phyloP scores from a whole-genome alignment of 2,329 filamentous ascomycete species.

The Fusarium ambrosium region DNA sequence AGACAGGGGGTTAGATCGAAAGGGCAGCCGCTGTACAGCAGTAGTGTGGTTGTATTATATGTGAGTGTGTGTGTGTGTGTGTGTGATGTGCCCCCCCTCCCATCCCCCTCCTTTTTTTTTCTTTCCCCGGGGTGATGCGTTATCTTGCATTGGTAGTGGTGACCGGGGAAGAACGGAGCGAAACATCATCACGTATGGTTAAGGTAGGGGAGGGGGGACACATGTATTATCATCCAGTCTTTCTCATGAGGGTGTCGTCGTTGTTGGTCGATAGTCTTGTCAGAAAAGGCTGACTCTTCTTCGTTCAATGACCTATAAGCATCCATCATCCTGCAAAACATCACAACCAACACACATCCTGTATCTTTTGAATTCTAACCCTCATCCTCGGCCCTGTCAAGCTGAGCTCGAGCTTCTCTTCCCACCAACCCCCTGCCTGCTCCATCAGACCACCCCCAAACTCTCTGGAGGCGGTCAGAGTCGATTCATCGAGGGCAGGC shows the following conservation, averaged over 20 bases:
- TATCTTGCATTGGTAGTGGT: slow-evolving; percentile 40
- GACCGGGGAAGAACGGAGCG: slow-evolving; percentile 19
- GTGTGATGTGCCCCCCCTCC: background rate
- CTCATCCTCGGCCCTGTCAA: background rate
- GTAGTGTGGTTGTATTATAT: slow-evolving; percentile 20
- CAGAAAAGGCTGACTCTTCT: background rate
- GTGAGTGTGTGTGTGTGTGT: background rate
- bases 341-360: background rate
- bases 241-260: background rate
- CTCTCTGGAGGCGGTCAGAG: slow-evolving; percentile 18
- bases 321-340: background rate
- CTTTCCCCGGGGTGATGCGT: slow-evolving; percentile 26
- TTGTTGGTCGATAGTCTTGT: background rate
- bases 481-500: slow-evolving; percentile 1
- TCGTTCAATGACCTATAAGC: background rate
- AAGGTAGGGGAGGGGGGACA: too few species aligned
- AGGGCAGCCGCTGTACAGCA: background rate
- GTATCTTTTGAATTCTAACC: background rate
- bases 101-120: background rate
- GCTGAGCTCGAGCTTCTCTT: background rate
- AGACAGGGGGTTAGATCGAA: background rate
- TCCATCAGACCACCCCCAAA: slow-evolving; percentile 17
- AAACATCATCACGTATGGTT: background rate
- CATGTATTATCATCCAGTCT: background rate
- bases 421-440: background rate